These are phyloP conservation scores for Pyrrhoderma lamaoense DNA, from an alignment of 1,284 basidiomycete species.

Conservation along the genomic window DNA sequence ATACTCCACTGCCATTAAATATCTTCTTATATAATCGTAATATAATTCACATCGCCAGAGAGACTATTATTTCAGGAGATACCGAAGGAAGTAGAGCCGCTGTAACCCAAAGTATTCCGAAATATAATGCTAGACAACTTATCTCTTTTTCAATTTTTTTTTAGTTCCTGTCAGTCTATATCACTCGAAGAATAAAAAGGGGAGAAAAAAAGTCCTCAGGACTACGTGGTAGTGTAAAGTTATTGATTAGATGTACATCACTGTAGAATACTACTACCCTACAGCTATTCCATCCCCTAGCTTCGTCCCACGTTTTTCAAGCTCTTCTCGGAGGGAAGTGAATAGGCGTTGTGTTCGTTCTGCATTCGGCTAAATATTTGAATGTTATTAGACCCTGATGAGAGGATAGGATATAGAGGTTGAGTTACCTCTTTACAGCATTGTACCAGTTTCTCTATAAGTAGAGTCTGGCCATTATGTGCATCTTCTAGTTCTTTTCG, in stretches of 20 bases:
- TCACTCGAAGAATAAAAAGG: too few species aligned
- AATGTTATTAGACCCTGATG: too few species aligned
- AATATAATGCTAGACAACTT: too few species aligned
- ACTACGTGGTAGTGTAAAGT: too few species aligned
- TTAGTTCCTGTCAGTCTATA: too few species aligned
- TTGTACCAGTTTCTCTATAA: slow-evolving; percentile 71
- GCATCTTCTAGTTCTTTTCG: slow-evolving; percentile 67
- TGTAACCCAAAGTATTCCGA: not conserved
- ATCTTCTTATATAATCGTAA: too few species aligned
- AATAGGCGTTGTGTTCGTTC: slow-evolving; percentile 73
- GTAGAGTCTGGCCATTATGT: slow-evolving; percentile 63
- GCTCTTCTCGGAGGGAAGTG: slow-evolving; percentile 69
- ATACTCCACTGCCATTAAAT: too few species aligned
- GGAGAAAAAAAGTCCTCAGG: too few species aligned
- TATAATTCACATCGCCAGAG: too few species aligned
- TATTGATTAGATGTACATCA: too few species aligned
- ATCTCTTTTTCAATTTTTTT: too few species aligned
- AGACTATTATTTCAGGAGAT: not conserved
- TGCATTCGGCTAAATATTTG: slow-evolving; percentile 76
- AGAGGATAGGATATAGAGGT: too few species aligned
- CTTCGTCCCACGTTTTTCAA: slow-evolving; percentile 55
- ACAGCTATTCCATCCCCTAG: slow-evolving; percentile 41
- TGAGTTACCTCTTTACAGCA: slow-evolving; percentile 84
- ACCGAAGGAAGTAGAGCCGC: not conserved
- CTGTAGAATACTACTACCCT: slow-evolving; percentile 28